Base-by-base conservation (phyloP, 352 stramenopile genomes). In the Saprolegnia parasitica region DNA sequence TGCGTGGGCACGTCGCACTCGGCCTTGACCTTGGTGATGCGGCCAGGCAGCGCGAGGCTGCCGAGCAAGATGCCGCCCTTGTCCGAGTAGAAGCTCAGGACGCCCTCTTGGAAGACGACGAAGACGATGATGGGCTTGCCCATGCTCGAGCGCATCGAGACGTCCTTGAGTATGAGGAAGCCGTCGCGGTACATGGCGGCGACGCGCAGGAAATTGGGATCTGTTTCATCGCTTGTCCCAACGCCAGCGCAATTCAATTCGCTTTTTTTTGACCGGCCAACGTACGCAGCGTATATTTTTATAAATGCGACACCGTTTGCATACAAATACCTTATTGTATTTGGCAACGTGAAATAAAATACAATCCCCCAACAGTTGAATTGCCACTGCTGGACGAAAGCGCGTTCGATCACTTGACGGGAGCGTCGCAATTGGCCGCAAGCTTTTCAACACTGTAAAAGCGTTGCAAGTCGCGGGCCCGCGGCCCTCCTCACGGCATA, bases 131-230 rank as follows among this genome's bases (percentile, higher is more conserved):
- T 0, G 29, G 5, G 42, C 10, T 42, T 62, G 21, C 20, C 21
- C 21, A 62, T 56, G 11, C 29, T 46, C 21, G 60, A 73, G 26
- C 52, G 52, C 0, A n/a, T n/a, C 65, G 40, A 29, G 24, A 67
- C 21, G 21, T 64, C 39, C 18, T 70, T 57, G 46, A 56, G 84
- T 71, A 91, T 76, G 64, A 93, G 75, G 57, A 89, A 93, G 64
- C 84, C 84, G 71, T 93, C 84, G 70, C 84, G 78, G 71, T 93
- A 93, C 84, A 93, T 93, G 57, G 42, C 10, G n/a, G n/a, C 21
- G 18, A 5, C 4, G n/a, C 11, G 10, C 49, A 5, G 21, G 11
- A n/a, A 56, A 52, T 62, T 26, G 8, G 21, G 23, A 35, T 32
- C 26, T 39, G 55, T 45, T 62, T 62, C 21, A 62, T 15, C 42